Evolutionary conservation across 164 flowering plant genomes (phyloP).

Genomic region (Chloranthus sessilifolius): DNA sequence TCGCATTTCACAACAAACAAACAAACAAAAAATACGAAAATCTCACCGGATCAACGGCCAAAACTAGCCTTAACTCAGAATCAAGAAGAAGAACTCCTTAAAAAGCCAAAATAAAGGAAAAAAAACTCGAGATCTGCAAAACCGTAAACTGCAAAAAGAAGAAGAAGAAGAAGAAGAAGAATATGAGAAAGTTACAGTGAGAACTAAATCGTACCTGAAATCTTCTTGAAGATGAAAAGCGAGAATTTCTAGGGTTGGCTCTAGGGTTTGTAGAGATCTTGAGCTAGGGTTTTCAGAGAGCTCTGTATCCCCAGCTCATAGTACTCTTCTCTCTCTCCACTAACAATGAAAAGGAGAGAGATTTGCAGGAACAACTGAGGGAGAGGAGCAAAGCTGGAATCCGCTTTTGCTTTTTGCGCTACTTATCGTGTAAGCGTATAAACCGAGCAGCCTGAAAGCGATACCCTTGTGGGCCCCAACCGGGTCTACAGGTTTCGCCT

Average conservation of each 20-base stretch:
- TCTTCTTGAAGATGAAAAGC: neutral
- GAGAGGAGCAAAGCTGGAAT: neutral
- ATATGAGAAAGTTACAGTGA: too few species aligned
- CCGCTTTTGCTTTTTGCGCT: constrained; percentile 6
- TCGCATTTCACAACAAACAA: too few species aligned
- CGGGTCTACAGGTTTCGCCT: neutral
- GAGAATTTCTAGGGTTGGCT: constrained; percentile 1
- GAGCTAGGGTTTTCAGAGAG: neutral
- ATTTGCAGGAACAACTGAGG: constrained; percentile 5
- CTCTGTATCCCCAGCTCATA: too few species aligned
- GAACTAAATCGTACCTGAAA: too few species aligned
- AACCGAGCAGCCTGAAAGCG: constrained; percentile 9
- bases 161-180: too few species aligned
- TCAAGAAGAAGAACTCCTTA: too few species aligned
- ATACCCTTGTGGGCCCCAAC: constrained; percentile 7
- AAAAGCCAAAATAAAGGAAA: too few species aligned
- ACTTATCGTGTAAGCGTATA: neutral
- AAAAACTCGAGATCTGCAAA: too few species aligned
- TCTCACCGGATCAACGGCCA: too few species aligned
- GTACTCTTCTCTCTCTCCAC: neutral
- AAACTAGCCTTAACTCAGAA: too few species aligned
- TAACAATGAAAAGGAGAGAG: constrained; percentile 6
- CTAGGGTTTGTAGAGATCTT: constrained; percentile 3
- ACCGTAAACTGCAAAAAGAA: too few species aligned
- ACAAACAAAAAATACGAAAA: too few species aligned